These are phyloP conservation scores for Ilex paraguariensis DNA, from an alignment of 305 asterid genomes.

Conservation along the genomic window DNA sequence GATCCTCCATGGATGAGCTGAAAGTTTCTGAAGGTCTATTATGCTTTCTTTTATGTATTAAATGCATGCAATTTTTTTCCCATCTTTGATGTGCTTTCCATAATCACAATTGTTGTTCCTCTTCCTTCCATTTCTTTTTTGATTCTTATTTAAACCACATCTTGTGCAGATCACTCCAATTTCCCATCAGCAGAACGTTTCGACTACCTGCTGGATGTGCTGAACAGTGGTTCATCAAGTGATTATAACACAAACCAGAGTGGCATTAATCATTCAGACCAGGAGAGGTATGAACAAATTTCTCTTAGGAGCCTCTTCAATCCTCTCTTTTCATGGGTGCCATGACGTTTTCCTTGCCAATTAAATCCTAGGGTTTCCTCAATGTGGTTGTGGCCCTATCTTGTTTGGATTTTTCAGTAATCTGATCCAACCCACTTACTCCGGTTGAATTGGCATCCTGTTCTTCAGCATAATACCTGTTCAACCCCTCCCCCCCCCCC, in stretches of 20 bases:
- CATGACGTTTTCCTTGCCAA: background rate
- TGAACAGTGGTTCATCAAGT: constrained; percentile 33
- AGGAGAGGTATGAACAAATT: background rate
- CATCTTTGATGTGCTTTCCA: background rate
- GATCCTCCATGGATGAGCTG: constrained; percentile 41
- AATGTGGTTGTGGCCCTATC: background rate
- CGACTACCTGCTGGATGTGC: constrained; percentile 22
- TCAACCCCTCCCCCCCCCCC: background rate
- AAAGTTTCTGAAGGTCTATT: constrained; percentile 42
- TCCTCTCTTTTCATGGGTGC: too few species aligned
- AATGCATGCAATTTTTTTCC: background rate
- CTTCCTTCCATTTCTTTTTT: background rate
- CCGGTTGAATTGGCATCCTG: too few species aligned
- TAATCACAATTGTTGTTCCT: background rate
- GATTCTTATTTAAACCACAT: background rate
- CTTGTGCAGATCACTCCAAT: background rate
- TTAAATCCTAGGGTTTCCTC: background rate
- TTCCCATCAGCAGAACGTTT: background rate
- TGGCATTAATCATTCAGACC: background rate
- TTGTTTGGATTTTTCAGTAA: too few species aligned
- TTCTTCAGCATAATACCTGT: too few species aligned
- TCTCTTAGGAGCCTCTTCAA: background rate
- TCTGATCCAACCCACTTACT: too few species aligned
- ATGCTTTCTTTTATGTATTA: background rate
- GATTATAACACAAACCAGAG: background rate